Evolutionary conservation across 75 land plant genomes (phyloP), one percentile per base, ranked within the genome.

Genomic region (Adiantum capillusveneris): DNA sequence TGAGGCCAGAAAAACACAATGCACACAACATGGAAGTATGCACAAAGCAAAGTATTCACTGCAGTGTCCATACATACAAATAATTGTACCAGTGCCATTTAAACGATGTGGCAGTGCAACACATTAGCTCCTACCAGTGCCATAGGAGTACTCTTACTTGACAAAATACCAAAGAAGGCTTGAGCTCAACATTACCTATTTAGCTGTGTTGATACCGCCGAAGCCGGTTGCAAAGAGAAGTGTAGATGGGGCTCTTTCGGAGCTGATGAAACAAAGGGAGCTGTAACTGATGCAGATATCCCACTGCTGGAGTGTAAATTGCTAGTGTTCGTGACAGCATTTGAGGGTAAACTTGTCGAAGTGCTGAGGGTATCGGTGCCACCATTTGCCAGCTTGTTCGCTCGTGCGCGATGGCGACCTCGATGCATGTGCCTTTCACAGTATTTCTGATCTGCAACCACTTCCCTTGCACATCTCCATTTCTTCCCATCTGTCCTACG

Each of bases 361-460:
- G 52, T 3, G 25, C 6, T 24, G 6, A 6, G 6, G 2, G 20
- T 13, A 20, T 24, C 52, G 3, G 6, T 13, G 25, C 52, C 6
- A 34, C 37, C 37, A 9, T 9, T 34, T 3, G 37, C 37, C 9
- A 34, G 37, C 37, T 50, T 50, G 52, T 25, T 25, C 11, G 6
- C 28, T 29, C 28, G 22, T 5, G 89, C 80, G 68, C 89, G 84
- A 44, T 90, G 88, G 69, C 89, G 82, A 62, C 90, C 96, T 41
- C 90, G 72, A 77, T 85, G 87, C 60, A 90, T 85, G 78, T 90
- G 96, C 58, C 96, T 61, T 72, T 90, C 96, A 62, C 96, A 90
- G 62, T 90, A 90, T 65, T 90, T 90, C 60, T 78, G 81, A 25
- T 78, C 81, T 0, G 79, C 72, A 17, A 75, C 79, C 31, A 74